Evolutionary conservation across 306 rosid species (phyloP).

Genomic region (Trifolium pratense): DNA sequence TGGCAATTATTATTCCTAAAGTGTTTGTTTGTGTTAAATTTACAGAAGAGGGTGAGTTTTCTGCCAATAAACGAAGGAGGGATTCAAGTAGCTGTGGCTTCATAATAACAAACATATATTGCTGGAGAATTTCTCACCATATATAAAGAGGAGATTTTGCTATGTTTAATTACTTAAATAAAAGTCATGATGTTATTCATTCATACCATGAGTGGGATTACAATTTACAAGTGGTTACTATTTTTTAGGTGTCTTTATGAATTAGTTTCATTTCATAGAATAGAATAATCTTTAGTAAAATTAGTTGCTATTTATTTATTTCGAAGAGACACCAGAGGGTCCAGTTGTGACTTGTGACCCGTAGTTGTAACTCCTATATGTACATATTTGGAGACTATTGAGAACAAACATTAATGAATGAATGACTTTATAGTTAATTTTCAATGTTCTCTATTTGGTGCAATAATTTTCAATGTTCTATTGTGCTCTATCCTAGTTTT

Average conservation of each 20-base stretch:
- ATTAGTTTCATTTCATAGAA: constrained; percentile 38
- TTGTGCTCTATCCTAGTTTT: not conserved
- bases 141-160: constrained; percentile 7
- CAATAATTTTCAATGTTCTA: no score
- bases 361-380: constrained; percentile 1
- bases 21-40: constrained; percentile 11
- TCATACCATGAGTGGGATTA: constrained; percentile 23
- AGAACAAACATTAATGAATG: not conserved
- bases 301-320: not conserved
- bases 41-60: constrained; percentile 95
- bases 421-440: not conserved
- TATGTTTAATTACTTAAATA: constrained; percentile 29
- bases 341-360: constrained; percentile 32
- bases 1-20: not conserved
- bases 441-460: not conserved
- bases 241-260: constrained; percentile 2
- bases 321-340: not conserved
- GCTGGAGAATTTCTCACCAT: constrained; percentile 13
- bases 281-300: not conserved
- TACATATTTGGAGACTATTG: not conserved
- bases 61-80: constrained; percentile 61
- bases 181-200: constrained; percentile 41
- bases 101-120: constrained; percentile 21
- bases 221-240: not conserved
- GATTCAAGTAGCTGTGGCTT: constrained; percentile 67